These are phyloP conservation scores for Ceratobasidium sp. DNA, from an alignment of 1,284 basidiomycete genomes.

Conservation along the genomic window DNA sequence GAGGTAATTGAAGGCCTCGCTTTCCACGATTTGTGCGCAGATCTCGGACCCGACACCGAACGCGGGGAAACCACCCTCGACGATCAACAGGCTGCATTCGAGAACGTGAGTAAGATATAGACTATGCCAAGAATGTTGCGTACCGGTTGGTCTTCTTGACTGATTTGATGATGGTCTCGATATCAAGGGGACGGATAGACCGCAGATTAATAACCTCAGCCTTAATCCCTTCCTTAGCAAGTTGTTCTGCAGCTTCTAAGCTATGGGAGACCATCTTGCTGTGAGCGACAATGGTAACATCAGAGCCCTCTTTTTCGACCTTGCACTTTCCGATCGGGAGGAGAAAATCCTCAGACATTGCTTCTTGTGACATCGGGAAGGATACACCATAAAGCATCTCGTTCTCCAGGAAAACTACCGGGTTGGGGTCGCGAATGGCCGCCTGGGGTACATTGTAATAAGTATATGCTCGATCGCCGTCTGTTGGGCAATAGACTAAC, in stretches of 20 bases:
- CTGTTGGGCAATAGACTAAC: slow-evolving; percentile 55
- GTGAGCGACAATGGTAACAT: slow-evolving; percentile 97
- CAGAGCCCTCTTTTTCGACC: slow-evolving; percentile 91
- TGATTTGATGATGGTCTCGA: slow-evolving; percentile 93
- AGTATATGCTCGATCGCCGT: slow-evolving; percentile 14
- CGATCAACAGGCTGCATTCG: slow-evolving; percentile 78
- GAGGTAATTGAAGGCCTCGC: slow-evolving; percentile 95
- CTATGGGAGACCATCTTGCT: slow-evolving; percentile 95
- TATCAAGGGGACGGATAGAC: slow-evolving; percentile 94
- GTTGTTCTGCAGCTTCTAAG: slow-evolving; percentile 89
- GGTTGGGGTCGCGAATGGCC: slow-evolving; percentile 98
- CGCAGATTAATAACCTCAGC: slow-evolving; percentile 99
- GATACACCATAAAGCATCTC: slow-evolving; percentile 98
- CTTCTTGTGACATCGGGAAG: slow-evolving; percentile 95
- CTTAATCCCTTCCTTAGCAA: slow-evolving; percentile 96
- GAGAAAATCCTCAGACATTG: slow-evolving; percentile 94
- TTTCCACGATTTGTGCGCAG: slow-evolving; percentile 95
- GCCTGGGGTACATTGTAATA: slow-evolving; percentile 62
- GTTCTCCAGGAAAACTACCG: slow-evolving; percentile 98
- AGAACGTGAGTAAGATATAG: slow-evolving; percentile 11
- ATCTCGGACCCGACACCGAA: slow-evolving; percentile 99
- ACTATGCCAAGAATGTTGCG: slow-evolving; percentile 46
- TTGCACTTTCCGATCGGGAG: slow-evolving; percentile 98
- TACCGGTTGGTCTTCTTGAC: slow-evolving; percentile 99
- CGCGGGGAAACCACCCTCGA: slow-evolving; percentile 98